Base-by-base conservation (phyloP, 1,284 basidiomycete species). In the Dichomitus squalens region DNA sequence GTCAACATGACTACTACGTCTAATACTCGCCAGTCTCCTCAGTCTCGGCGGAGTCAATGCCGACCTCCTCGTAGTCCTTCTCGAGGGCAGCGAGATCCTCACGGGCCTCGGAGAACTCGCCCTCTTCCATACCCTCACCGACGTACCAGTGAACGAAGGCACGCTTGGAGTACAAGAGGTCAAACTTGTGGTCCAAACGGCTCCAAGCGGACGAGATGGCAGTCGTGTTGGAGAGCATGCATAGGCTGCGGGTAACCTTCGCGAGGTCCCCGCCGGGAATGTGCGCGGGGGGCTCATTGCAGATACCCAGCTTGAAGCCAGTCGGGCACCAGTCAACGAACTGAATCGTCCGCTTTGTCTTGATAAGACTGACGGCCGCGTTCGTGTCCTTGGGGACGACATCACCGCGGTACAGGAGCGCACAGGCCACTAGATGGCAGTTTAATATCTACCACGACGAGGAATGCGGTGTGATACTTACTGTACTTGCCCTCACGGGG, bases 81-180 rank as follows among this genome's bases (percentile, higher is more conserved):
- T 98, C 96, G 59, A 98, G 86, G 14, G 96, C 96, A 38, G 96
- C 96, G 59, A 98, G 87, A 75, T 98, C 96, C 79, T 98, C 96
- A 66, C 96, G 92, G 27, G 95, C 96, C 79, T 98, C 96, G 47
- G 93, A 95, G 79, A 98, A 96, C 78, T 98, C 96, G 73, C 96
- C 95, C 80, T 98, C 96, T 76, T 98, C 96, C 96, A 98, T 98
- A 78, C 96, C 96, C 76, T 97, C 95, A 67, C 95, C 95, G 63
- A 95, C 93, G 68, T 96, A 96, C 93, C 93, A 92, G 79, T 95
- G 89, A 47, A 92, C 93, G 72, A 96, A 96, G 58, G 89, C 94
- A 75, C 90, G 91, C 79, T 92, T 96, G 63, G 90, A 95, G 79
- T 93, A 93, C 36, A 99, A 87, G 67, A 99, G 85, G 75, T 99